Evolutionary conservation across 73 alveolate species (phyloP), one percentile per base, ranked within the genome.

Genomic region (Symbiodinium natans): DNA sequence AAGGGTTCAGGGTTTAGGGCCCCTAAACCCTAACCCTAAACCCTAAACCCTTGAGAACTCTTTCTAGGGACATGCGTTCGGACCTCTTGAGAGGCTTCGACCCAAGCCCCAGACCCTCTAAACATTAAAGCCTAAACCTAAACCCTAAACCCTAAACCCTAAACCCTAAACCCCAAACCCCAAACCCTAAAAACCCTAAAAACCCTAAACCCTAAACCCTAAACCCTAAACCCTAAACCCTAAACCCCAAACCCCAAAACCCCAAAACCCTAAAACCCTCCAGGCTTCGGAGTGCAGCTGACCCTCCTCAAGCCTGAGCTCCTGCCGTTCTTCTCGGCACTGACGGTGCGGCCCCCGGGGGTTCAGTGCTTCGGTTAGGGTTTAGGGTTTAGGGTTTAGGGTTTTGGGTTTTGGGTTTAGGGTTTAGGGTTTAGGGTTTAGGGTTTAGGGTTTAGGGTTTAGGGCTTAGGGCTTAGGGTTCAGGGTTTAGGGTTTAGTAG

Each of bases 161-260:
- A 43, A 43, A 43, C 56, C 56, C 56, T 43, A 43, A 43, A 43
- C 56, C 56, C 56, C 11, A 6, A 43, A 43, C 56, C 56, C 56
- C 11, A 43, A 43, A 43, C 56, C 56, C 56, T 43, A 43, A 43
- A 43, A n/a, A 43, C 56, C 56, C 56, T 43, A 43, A 43, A n/a
- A n/a, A 43, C 56, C 56, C 56, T 43, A 43, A n/a, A n/a, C n/a
- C n/a, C n/a, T n/a, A n/a, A n/a, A n/a, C n/a, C n/a, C n/a, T n/a
- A n/a, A 56, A 56, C 74, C 74, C 74, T 56, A 56, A 56, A 21
- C 74, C 74, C 74, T 56, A 56, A 56, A 56, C 74, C 74, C 74
- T 56, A 19, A 56, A 56, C 25, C 74, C 56, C 56, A 8, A 6
- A 43, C 6, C 56, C 56, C 56, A 8, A 43, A 43, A 43, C 56